Conservation (phyloP, 139 green algal genomes). For the Axilococcus clingmanii region DNA sequence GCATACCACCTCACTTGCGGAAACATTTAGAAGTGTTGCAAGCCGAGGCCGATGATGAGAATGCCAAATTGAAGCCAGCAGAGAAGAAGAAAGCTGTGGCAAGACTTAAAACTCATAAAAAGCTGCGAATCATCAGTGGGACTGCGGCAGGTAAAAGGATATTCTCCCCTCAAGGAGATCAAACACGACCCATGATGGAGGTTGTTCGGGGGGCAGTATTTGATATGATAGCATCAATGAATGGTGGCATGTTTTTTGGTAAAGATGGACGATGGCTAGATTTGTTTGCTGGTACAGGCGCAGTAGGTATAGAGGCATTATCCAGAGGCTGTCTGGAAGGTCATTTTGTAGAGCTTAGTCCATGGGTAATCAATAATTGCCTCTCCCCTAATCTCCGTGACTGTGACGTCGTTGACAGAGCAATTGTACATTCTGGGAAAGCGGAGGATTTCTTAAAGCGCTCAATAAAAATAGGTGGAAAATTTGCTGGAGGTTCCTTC, state of each 20-base stretch:
- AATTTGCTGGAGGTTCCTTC: conserved; percentile 58
- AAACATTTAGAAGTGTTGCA: conserved; percentile 44
- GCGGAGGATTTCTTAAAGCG: conserved; percentile 66
- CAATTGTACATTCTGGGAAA: conserved; percentile 47
- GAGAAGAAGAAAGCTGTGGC: conserved; percentile 15
- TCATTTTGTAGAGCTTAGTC: conserved; percentile 87
- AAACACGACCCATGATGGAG: conserved; percentile 82
- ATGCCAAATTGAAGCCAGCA: conserved; percentile 17
- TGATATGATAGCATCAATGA: conserved; percentile 55
- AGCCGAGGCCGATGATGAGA: conserved; percentile 25
- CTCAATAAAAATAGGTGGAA: conserved; percentile 16
- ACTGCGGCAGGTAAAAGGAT: conserved; percentile 30
- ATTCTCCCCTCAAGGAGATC: conserved; percentile 21
- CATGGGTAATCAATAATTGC: conserved; percentile 63
- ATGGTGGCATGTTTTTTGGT: conserved; percentile 24
- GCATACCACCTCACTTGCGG: conserved; percentile 10
- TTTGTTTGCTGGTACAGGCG: conserved; percentile 69
- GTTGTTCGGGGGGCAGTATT: conserved; percentile 70
- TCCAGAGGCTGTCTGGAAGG: conserved; percentile 40
- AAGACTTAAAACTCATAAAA: conserved; percentile 36
- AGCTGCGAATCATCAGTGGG: conserved; percentile 53
- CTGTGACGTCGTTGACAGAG: conserved; percentile 10
- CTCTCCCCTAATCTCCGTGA: conserved; percentile 43
- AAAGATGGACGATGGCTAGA: conserved; percentile 59
- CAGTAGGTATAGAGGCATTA: conserved; percentile 47